These are phyloP conservation scores for Xenosphaeropsis pyriputrescens DNA, from an alignment of 2,329 filamentous ascomycete genomes.

Conservation along the genomic window DNA sequence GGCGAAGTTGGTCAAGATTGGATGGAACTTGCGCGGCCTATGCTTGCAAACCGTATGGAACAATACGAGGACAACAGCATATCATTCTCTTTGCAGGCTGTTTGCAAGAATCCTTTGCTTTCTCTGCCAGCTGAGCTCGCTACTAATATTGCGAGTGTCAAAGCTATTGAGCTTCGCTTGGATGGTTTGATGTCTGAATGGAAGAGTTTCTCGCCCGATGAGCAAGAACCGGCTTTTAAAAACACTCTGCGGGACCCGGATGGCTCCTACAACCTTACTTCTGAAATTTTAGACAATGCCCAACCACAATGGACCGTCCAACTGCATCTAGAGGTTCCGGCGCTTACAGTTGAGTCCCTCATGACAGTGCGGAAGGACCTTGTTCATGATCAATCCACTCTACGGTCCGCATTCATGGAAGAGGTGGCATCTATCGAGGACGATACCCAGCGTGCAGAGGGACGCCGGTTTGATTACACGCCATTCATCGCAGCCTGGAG, in stretches of 20 bases:
- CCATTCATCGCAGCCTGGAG: constrained; percentile 57
- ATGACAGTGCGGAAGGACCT: constrained; percentile 24
- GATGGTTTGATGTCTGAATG: constrained; percentile 24
- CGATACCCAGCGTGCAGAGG: constrained; percentile 35
- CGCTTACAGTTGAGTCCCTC: constrained; percentile 12
- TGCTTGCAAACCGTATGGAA: constrained; percentile 53
- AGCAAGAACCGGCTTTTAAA: not conserved
- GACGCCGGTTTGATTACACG: constrained; percentile 52
- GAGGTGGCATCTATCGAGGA: constrained; percentile 29
- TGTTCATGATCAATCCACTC: constrained; percentile 22
- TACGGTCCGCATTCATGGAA: constrained; percentile 30
- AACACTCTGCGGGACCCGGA: constrained; percentile 3
- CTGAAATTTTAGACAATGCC: constrained; percentile 6
- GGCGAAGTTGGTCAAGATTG: constrained; percentile 41
- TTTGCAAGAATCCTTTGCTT: constrained; percentile 51
- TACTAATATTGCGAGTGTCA: constrained; percentile 23
- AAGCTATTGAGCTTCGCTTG: constrained; percentile 23
- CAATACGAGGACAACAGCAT: constrained; percentile 49
- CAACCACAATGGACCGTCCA: constrained; percentile 1
- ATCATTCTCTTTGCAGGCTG: constrained; percentile 64
- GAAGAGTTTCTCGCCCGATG: constrained; percentile 18
- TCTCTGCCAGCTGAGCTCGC: constrained; percentile 21
- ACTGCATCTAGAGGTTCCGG: constrained; percentile 5
- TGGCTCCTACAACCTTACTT: constrained; percentile 6
- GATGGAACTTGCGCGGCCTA: constrained; percentile 47